A percentile compares a stretch with the other conserved stretches of the same genome.
These are phyloP conservation scores for Fusarium succisae DNA, from an alignment of 2,329 filamentous ascomycete species.

Conservation along the genomic window DNA sequence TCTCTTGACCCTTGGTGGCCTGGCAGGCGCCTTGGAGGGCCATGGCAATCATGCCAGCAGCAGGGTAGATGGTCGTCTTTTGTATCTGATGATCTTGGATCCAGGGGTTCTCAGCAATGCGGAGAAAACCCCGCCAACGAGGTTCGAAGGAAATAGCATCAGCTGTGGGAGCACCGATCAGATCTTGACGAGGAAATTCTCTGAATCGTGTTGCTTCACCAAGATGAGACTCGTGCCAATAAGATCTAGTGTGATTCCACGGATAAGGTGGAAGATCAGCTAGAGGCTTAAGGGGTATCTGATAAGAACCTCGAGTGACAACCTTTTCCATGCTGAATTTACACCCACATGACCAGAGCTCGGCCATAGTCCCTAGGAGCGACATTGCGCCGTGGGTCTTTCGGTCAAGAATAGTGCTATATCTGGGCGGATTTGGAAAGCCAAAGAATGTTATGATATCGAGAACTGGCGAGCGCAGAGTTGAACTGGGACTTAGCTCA, in stretches of 20 bases:
- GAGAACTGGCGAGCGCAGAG: conserved; percentile 49
- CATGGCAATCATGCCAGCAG: conserved; percentile 61
- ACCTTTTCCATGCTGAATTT: conserved; percentile 46
- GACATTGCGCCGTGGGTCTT: conserved; percentile 34
- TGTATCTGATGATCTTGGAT: conserved; percentile 62
- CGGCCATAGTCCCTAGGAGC: conserved; percentile 47
- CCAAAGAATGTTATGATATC: conserved; percentile 46
- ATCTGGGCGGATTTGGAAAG: conserved; percentile 19
- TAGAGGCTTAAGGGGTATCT: conserved; percentile 48
- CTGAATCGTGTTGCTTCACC: conserved; percentile 56
- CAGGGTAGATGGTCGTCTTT: conserved; percentile 60
- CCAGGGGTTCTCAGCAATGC: conserved; percentile 61
- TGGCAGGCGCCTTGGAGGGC: conserved; percentile 58
- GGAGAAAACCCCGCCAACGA: conserved; percentile 60
- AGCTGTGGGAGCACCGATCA: conserved; percentile 58
- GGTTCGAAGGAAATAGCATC: conserved; percentile 58
- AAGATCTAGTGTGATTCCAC: conserved; percentile 62
- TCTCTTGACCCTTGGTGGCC: conserved; percentile 39
- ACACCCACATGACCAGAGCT: conserved; percentile 51
- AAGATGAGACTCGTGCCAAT: conserved; percentile 64
- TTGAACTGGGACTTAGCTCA: conserved; percentile 53
- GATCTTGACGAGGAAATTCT: conserved; percentile 57
- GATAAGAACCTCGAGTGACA: conserved; percentile 29
- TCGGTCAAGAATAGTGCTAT: conserved; percentile 44
- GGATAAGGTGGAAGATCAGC: conserved; percentile 61